These are phyloP conservation scores for Ensete glaucum DNA, from an alignment of 176 grass and related monocot species.

Conservation along the genomic window DNA sequence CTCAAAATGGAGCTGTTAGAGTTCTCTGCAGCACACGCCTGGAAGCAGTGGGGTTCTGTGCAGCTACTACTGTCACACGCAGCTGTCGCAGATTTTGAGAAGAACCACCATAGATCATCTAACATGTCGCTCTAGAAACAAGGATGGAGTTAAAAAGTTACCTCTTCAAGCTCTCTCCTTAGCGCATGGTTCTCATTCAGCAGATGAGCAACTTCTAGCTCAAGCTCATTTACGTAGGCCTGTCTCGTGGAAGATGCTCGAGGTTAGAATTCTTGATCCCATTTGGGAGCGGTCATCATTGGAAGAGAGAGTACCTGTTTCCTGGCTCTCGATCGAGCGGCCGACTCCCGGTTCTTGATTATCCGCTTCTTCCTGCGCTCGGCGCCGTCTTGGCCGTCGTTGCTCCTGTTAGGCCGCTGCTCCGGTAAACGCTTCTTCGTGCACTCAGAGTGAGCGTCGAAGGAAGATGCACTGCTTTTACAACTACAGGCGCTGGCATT, in stretches of 20 bases:
- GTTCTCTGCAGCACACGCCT: not conserved
- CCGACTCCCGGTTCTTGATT: slow-evolving; percentile 25
- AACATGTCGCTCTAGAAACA: too few relatives aligned
- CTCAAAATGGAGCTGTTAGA: slow-evolving; percentile 22
- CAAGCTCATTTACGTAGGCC: slow-evolving; percentile 17
- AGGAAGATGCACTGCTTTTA: not conserved
- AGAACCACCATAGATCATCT: too few relatives aligned
- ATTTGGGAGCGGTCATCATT: not conserved
- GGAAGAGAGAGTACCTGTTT: slow-evolving; percentile 7
- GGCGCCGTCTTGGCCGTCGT: not conserved
- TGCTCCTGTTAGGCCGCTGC: not conserved
- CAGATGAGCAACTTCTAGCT: slow-evolving; percentile 2
- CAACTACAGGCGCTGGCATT: not conserved
- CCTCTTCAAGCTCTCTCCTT: slow-evolving; percentile 11
- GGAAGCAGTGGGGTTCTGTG: not conserved
- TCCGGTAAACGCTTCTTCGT: not conserved
- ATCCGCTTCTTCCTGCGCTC: slow-evolving; percentile 19
- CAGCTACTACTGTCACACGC: not conserved
- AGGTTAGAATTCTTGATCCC: not conserved
- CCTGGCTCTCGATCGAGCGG: slow-evolving; percentile 16
- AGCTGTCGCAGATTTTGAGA: slow-evolving; percentile 1
- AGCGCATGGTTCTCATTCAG: slow-evolving; percentile 14
- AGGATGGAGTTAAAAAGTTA: not conserved
- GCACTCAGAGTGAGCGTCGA: not conserved
- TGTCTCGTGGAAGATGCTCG: not conserved